Evolutionary conservation across 768 basidiomycete genomes (phyloP).

Genomic region (Clavulina sp.): DNA sequence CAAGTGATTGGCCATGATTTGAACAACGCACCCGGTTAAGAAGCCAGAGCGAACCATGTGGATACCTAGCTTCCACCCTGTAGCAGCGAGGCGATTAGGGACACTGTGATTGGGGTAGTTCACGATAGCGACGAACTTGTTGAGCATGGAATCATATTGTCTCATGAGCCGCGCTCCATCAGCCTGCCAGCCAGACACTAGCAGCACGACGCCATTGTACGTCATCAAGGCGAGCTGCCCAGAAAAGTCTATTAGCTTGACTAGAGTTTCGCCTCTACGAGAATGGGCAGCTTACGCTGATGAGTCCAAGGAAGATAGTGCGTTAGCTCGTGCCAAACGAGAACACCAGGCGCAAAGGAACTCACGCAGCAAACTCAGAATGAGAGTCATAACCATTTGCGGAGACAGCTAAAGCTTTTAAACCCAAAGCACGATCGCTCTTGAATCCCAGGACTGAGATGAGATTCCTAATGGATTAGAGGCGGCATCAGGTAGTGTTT

Average conservation of each 20-base stretch:
- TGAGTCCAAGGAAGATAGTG: too few relatives aligned
- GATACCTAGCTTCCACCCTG: conserved; percentile 41
- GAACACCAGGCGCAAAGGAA: conserved; percentile 1
- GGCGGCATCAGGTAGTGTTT: neutral
- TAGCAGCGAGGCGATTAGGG: too few relatives aligned
- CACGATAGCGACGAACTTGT: conserved; percentile 30
- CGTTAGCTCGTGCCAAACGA: neutral
- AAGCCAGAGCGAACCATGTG: conserved; percentile 54
- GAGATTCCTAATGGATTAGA: conserved; percentile 28
- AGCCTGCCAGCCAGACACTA: conserved; percentile 58
- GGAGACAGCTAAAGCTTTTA: conserved; percentile 50
- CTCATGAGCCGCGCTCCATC: conserved; percentile 45
- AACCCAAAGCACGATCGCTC: conserved; percentile 47
- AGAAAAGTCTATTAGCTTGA: neutral
- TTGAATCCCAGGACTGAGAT: conserved; percentile 66
- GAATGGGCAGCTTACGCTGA: too few relatives aligned
- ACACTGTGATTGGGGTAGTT: too few relatives aligned
- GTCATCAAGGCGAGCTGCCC: conserved; percentile 51
- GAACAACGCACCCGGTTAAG: conserved; percentile 35
- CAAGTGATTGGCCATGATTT: neutral
- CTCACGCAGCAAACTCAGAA: conserved; percentile 57
- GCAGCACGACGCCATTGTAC: conserved; percentile 53
- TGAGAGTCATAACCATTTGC: conserved; percentile 55
- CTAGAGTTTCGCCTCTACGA: too few relatives aligned
- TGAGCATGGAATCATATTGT: conserved; percentile 47